Conservation (phyloP, 2,329 filamentous ascomycete genomes). For the Aureobasidium subglaciale region DNA sequence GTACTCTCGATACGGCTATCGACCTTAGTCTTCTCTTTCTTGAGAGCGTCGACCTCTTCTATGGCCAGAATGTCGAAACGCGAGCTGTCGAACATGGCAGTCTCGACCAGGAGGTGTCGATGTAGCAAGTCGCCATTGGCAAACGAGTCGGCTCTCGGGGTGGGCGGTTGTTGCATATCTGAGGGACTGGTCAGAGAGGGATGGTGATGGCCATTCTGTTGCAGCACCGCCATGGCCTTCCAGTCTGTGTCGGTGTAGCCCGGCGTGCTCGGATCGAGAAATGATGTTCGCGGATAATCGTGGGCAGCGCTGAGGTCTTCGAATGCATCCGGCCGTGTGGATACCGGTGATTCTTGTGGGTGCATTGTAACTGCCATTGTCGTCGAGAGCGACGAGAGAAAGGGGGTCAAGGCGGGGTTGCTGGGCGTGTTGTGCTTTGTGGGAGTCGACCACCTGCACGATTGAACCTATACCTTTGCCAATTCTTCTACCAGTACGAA, state of each 20-base stretch:
- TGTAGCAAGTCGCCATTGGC: constrained; percentile 53
- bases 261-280: constrained; percentile 13
- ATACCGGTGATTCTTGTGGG: background rate
- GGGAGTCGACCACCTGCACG: background rate
- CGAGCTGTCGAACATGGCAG: constrained; percentile 81
- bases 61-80: constrained; percentile 79
- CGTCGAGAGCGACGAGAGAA: background rate
- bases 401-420: constrained; percentile 3
- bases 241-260: constrained; percentile 11
- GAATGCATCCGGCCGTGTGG: constrained; percentile 4
- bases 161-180: background rate
- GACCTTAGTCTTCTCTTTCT: constrained; percentile 73
- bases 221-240: constrained; percentile 12
- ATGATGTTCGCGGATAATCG: background rate
- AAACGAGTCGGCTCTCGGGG: constrained; percentile 13
- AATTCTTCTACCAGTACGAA: background rate
- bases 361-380: constrained; percentile 7
- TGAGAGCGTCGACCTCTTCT: constrained; percentile 84
- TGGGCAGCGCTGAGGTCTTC: background rate
- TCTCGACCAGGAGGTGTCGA: constrained; percentile 88
- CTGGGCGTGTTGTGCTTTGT: background rate
- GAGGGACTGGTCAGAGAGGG: constrained; percentile 5
- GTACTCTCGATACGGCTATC: constrained; percentile 73
- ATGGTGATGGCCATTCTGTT: background rate
- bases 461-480: background rate